Percentiles rank a stretch among this genome's conserved stretches.
These are phyloP conservation scores for Theobroma grandiflorum DNA, from an alignment of 441 rosid genomes.

Conservation along the genomic window DNA sequence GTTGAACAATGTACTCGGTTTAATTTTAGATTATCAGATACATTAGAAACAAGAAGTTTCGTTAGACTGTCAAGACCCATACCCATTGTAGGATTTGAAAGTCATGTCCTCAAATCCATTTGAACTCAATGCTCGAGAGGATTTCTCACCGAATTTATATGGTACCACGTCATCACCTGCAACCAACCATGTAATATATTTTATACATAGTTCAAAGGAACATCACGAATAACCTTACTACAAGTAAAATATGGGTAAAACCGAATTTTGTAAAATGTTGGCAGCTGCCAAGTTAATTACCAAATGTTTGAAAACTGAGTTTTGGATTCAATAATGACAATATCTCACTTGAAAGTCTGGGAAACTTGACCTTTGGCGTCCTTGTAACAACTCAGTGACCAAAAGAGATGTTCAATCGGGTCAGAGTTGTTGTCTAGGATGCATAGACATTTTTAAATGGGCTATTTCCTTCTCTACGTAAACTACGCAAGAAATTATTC, in stretches of 20 bases:
- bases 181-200: conserved; percentile 19
- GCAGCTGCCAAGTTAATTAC: background rate
- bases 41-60: background rate
- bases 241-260: background rate
- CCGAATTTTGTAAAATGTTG: background rate
- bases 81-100: conserved; percentile 83
- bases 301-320: conserved; percentile 4
- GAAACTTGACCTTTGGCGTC: background rate
- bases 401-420: background rate
- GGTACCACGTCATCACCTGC: conserved; percentile 92
- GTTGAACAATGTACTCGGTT: conserved; percentile 3
- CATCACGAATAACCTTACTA: background rate
- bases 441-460: background rate
- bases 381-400: background rate
- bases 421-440: background rate
- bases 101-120: conserved; percentile 69
- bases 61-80: conserved; percentile 21
- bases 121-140: conserved; percentile 61
- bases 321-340: background rate
- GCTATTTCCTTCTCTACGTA: background rate
- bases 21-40: background rate
- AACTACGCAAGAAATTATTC: background rate
- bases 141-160: conserved; percentile 87
- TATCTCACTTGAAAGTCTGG: background rate
- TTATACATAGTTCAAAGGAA: background rate